Evolutionary conservation across 305 asterid species (phyloP), one percentile per base, ranked within the genome.

Genomic region (Fraxinus nigra): DNA sequence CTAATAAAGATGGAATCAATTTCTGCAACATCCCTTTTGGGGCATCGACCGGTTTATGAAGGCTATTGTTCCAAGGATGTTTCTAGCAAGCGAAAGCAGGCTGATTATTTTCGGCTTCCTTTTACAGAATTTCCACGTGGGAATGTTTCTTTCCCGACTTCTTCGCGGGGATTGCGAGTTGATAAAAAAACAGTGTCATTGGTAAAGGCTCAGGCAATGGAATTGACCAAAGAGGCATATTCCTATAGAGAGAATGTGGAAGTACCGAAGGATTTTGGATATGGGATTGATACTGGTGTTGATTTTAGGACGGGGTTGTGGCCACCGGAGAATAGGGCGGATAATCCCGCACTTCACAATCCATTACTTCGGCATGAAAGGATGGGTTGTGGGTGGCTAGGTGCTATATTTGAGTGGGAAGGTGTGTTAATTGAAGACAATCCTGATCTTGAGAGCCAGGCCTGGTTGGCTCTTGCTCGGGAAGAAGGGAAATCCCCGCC

Each of bases 381-480:
- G 82, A 93, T 95, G 98, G 98, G 99, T 51, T 89, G 95, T 81
- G 98, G 98, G 46, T 94, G 98, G 98, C 81, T 95, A 80, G 98
- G 96, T 72, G 99, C 93, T 76, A 89, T 95, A 83, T 95, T 95
- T 76, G 99, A 95, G 82, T 95, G 97, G 98, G 99, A 95, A 82
- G 97, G 99, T 10, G 98, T 95, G 65, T 35, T 95, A 59, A 90
- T 91, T 30, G 99, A 95, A 72, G 97, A 94, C 26, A 94, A 91
- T 79, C 98, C 98, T 0, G 94, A 94, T 82, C 91, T 92, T 22
- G 98, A 95, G 87, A 91, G 85, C 79, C 97, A 94, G 82, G 95
- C 99, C 4, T 95, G 99, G 99, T 81, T 95, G 83, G 87, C 87
- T 78, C 95, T 95, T 37, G 85, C 98, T 10, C 88, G 89, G 77